phyloP scores from a whole-genome alignment of 306 rosid genomes.

The Lagenaria siceraria region DNA sequence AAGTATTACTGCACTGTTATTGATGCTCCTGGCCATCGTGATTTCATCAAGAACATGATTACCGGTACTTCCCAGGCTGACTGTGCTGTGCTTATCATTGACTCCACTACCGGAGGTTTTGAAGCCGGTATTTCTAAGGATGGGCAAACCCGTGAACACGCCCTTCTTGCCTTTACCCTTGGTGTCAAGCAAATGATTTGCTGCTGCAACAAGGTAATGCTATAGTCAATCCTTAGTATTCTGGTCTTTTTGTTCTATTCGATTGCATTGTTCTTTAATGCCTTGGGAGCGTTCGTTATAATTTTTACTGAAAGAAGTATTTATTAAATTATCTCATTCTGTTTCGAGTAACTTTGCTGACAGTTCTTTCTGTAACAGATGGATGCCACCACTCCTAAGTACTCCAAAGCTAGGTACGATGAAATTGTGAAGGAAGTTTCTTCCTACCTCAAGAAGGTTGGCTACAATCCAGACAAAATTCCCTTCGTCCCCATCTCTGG shows the following conservation, averaged over 20 bases:
- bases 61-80: constrained; percentile 92
- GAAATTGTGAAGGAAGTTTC: constrained; percentile 92
- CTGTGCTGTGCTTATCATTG: constrained; percentile 81
- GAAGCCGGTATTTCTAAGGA: constrained; percentile 96
- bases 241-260: not conserved
- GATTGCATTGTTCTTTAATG: no score
- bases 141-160: constrained; percentile 95
- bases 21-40: constrained; percentile 93
- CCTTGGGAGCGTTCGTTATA: no score
- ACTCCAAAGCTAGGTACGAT: constrained; percentile 78
- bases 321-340: no score
- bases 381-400: constrained; percentile 89
- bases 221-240: not conserved
- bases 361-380: constrained; percentile 22
- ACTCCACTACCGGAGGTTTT: constrained; percentile 90
- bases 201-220: constrained; percentile 71
- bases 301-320: no score
- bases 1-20: constrained; percentile 90
- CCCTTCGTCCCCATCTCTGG: constrained; percentile 91
- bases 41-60: constrained; percentile 86
- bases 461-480: constrained; percentile 79
- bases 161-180: constrained; percentile 87
- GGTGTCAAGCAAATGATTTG: constrained; percentile 94
- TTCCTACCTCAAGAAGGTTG: constrained; percentile 84
- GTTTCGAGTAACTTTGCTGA: no score